Base-by-base conservation (phyloP, 257 asterid species). In the Solanum chmielewskii region DNA sequence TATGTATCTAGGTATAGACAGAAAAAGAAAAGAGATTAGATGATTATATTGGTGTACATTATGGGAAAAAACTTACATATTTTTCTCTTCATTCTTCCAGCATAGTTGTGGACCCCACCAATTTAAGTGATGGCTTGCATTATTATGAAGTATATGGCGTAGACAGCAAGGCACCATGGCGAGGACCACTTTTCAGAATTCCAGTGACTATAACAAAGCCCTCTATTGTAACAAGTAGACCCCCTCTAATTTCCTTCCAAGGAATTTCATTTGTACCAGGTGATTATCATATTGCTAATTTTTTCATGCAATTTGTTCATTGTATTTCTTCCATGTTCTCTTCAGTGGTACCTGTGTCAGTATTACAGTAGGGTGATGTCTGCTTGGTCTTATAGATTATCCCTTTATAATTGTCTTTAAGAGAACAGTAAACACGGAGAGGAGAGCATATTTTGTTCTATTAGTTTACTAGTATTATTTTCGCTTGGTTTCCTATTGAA, bases 101-200 rank as follows among this genome's bases (percentile, higher is more conserved):
- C 88, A 89, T 97, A 89, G 91, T 97, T 90, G 99, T 97, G 91
- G 99, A 97, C 91, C 98, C 99, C 35, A 89, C 97, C 81, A 89
- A 91, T 84, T 98, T 97, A 81, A 87, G 90, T 20, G 93, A 94
- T 83, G 99, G 99, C 89, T 90, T 97, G 87, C 99, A 97, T 91
- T 97, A 94, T 91, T 97, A 90, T 90, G 99, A 97, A 95, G 97
- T 97, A 75, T 95, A 93, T 88, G 99, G 94, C 69, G 20, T 95
- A 86, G 99, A 95, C 90, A 92, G 95, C 92, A 93, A 91, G 88
- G 94, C 98, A 12, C 99, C 99, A 81, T 95, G 98, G 98, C 98
- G 99, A 75, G 99, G 99, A 87, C 99, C 99, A 77, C 94, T 97
- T 80, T 97, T 97, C 90, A 91, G 99, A 91, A 93, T 97, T 93